Evolutionary conservation across 1,139 yeast species (phyloP), one percentile per base, ranked within the genome.

Genomic region (Chernovozyma sophiae-reginae): DNA sequence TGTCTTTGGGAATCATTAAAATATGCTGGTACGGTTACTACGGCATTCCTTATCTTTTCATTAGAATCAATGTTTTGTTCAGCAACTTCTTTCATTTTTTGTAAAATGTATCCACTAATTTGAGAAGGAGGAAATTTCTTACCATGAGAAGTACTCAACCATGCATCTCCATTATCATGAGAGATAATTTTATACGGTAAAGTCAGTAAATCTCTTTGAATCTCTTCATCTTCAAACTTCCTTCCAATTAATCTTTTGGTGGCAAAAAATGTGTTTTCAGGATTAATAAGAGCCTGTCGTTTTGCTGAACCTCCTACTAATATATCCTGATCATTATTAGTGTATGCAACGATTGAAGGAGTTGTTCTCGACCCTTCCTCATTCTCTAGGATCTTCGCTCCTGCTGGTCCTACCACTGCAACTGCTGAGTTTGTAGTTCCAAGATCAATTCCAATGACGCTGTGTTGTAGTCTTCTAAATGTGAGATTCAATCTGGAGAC

Each of bases 341-440:
- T 35, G 47, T 74, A 77, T 3, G 87, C 86, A 5, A 82, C 90
- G 3, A 81, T 62, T 0, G 89, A 81, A 2, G 92, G 90, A 0
- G 86, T 81, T 0, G 90, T 83, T 40, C 87, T 60, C 20, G 70
- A 72, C 5, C 89, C 89, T 45, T 81, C 80, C 39, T 70, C 74
- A 53, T 82, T 81, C 51, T 83, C 92, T 29, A 84, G 62, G 30
- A 83, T 81, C 43, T 59, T 58, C 11, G 85, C 74, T 26, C 57
- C 59, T 27, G 65, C 58, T 8, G 61, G 58, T 43, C 72, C 69
- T 45, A 80, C 76, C 31, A 80, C 62, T 0, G 92, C 92, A 7
- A 82, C 92, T 1, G 92, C 92, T 12, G 90, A 82, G 50, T 84
- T 84, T 12, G 94, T 84, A 4, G 94, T 84, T 12, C 94, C 94